Evolutionary conservation across 768 basidiomycete species (phyloP).

Genomic region (Termitomyces sp.): DNA sequence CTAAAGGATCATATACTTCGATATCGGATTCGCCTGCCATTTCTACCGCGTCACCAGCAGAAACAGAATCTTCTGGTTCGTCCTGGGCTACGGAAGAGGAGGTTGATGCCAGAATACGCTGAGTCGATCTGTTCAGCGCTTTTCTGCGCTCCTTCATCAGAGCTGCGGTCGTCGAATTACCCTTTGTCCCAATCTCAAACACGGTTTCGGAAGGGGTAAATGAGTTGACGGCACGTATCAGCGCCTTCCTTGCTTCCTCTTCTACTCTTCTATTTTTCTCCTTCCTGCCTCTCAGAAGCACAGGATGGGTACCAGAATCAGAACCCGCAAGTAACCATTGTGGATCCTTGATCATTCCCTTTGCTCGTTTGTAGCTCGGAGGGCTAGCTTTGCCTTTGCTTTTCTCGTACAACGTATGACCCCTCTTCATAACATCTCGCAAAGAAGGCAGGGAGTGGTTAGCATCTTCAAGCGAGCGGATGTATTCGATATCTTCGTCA

Average conservation of each 20-base stretch:
- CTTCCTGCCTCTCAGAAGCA: constrained; percentile 40
- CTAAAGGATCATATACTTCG: constrained; percentile 38
- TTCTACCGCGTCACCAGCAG: constrained; percentile 34
- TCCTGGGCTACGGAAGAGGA: constrained; percentile 26
- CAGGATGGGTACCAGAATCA: constrained; percentile 67
- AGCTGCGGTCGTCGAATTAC: constrained; percentile 51
- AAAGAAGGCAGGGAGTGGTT: constrained; percentile 62
- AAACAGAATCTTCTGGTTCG: constrained; percentile 27
- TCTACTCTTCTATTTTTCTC: constrained; percentile 29
- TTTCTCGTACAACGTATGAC: constrained; percentile 91
- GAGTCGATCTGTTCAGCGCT: constrained; percentile 60
- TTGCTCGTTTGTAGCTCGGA: constrained; percentile 83
- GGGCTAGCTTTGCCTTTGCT: constrained; percentile 87
- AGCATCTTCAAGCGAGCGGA: constrained; percentile 56
- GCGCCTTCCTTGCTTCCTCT: constrained; percentile 53
- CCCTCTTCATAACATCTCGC: constrained; percentile 80
- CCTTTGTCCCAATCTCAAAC: constrained; percentile 81
- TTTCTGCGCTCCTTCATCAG: constrained; percentile 89
- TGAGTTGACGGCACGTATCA: constrained; percentile 70
- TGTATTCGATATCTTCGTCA: constrained; percentile 82
- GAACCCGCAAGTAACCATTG: constrained; percentile 68
- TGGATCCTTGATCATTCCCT: constrained; percentile 71
- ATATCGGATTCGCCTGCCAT: constrained; percentile 81
- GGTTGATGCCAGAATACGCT: constrained; percentile 34
- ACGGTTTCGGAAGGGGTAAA: constrained; percentile 89